These are phyloP conservation scores for Nyssa sinensis DNA, from an alignment of 148 eudicot genomes.

Conservation along the genomic window DNA sequence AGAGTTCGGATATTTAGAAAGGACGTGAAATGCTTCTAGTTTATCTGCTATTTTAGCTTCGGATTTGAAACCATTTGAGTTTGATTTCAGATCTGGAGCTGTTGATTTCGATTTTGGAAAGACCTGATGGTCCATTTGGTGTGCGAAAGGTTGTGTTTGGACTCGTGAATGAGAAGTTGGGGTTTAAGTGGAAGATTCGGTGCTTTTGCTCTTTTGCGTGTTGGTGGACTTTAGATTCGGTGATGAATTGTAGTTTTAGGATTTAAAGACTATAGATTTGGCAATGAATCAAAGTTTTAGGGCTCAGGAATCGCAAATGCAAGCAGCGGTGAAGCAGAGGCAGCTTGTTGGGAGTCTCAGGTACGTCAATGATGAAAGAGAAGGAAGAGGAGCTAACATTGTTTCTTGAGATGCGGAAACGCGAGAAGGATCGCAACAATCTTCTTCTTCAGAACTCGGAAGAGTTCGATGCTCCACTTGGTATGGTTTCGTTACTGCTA, in stretches of 20 bases:
- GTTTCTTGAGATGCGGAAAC: slow-evolving; percentile 86
- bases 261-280: slow-evolving; percentile 3
- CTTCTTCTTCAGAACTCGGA: slow-evolving; percentile 65
- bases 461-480: slow-evolving; percentile 59
- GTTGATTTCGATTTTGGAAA: slow-evolving; percentile 8
- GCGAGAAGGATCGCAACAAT: slow-evolving; percentile 74
- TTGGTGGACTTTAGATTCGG: slow-evolving; percentile 7
- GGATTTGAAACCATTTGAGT: slow-evolving; percentile 22
- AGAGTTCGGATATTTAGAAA: background rate
- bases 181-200: slow-evolving; percentile 9
- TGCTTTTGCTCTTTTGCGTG: slow-evolving; percentile 10
- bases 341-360: slow-evolving; percentile 51
- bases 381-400: slow-evolving; percentile 87
- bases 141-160: slow-evolving; percentile 2
- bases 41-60: slow-evolving; percentile 4
- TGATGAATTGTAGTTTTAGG: background rate
- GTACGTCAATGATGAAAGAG: slow-evolving; percentile 55
- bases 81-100: slow-evolving; percentile 31
- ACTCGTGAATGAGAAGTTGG: slow-evolving; percentile 25
- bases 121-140: slow-evolving; percentile 13
- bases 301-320: slow-evolving; percentile 71
- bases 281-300: slow-evolving; percentile 89
- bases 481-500: slow-evolving; percentile 34
- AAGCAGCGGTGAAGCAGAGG: slow-evolving; percentile 44
- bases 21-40: background rate